Conservation (phyloP, 306 rosid genomes). For the Sicyos baderoa region DNA sequence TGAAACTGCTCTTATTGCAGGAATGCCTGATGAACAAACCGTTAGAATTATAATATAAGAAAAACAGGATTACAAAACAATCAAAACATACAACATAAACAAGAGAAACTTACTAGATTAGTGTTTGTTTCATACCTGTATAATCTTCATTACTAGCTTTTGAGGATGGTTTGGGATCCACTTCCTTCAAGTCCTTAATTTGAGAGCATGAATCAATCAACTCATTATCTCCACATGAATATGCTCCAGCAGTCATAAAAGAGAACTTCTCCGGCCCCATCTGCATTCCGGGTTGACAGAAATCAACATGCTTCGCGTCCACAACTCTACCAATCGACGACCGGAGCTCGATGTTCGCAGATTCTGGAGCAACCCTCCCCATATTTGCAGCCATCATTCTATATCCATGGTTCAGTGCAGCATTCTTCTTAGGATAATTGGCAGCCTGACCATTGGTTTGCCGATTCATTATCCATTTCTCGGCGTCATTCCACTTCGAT, state of each 20-base stretch:
- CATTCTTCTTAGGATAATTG: constrained; percentile 40
- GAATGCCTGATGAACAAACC: constrained; percentile 37
- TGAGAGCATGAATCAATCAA: too few species aligned
- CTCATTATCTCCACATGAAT: too few species aligned
- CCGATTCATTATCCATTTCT: constrained; percentile 87
- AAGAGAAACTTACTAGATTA: background rate
- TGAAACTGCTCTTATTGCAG: constrained; percentile 76
- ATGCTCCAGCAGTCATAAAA: constrained; percentile 39
- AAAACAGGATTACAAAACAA: constrained; percentile 18
- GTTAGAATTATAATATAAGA: background rate
- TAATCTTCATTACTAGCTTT: constrained; percentile 31
- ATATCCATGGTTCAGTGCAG: constrained; percentile 43
- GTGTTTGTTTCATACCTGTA: constrained; percentile 40
- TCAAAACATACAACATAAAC: constrained; percentile 16
- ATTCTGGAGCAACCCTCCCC: constrained; percentile 76
- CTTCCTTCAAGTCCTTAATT: too few species aligned
- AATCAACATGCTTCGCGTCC: constrained; percentile 69
- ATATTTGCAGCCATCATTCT: constrained; percentile 42
- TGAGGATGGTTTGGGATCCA: constrained; percentile 20
- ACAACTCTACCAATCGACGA: constrained; percentile 30
- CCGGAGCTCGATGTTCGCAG: constrained; percentile 45
- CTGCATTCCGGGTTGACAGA: constrained; percentile 53
- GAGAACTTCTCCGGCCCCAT: constrained; percentile 62
- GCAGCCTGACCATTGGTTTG: constrained; percentile 35
- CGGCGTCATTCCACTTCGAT: constrained; percentile 95